Evolutionary conservation across 768 basidiomycete species (phyloP).

Genomic region (Termitomyces sp.): DNA sequence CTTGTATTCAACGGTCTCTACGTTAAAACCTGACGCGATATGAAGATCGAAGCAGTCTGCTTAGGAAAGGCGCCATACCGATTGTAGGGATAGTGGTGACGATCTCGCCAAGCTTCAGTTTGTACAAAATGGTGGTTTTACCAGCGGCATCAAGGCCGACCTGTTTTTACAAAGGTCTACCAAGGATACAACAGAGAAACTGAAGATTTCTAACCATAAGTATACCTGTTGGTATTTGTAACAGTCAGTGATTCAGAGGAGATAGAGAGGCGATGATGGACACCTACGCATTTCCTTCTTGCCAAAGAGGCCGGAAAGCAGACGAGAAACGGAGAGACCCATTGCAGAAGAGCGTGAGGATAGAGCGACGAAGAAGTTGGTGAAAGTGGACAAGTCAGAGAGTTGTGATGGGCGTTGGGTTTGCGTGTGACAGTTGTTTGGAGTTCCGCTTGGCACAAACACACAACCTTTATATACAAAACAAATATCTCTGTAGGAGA

Average conservation of each 20-base stretch:
- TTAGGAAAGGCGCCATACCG: slow-evolving; percentile 50
- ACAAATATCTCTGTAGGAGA: background rate
- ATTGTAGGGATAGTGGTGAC: slow-evolving; percentile 99
- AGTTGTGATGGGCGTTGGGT: slow-evolving; percentile 20
- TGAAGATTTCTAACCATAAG: slow-evolving; percentile 64
- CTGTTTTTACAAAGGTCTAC: slow-evolving; percentile 29
- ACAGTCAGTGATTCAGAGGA: slow-evolving; percentile 24
- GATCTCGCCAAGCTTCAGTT: slow-evolving; percentile 99
- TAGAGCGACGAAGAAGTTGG: slow-evolving; percentile 27
- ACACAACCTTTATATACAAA: slow-evolving; percentile 4
- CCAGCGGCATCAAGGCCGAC: slow-evolving; percentile 99
- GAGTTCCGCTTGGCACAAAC: slow-evolving; percentile 36
- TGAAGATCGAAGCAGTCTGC: slow-evolving; percentile 15
- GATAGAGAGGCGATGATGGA: slow-evolving; percentile 21
- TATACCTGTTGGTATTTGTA: slow-evolving; percentile 64
- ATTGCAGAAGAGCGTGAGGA: slow-evolving; percentile 40
- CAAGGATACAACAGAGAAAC: slow-evolving; percentile 9
- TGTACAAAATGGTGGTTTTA: slow-evolving; percentile 98
- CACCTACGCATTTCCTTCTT: slow-evolving; percentile 99
- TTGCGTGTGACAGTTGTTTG: slow-evolving; percentile 39
- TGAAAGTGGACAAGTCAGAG: slow-evolving; percentile 21
- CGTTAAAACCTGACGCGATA: slow-evolving; percentile 84
- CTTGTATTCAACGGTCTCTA: slow-evolving; percentile 99
- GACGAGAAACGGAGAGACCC: slow-evolving; percentile 73
- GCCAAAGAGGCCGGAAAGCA: slow-evolving; percentile 85